Evolutionary conservation across 2,329 filamentous ascomycete species (phyloP), one percentile per base, ranked within the genome.

Genomic region (Fusarium chaquense): DNA sequence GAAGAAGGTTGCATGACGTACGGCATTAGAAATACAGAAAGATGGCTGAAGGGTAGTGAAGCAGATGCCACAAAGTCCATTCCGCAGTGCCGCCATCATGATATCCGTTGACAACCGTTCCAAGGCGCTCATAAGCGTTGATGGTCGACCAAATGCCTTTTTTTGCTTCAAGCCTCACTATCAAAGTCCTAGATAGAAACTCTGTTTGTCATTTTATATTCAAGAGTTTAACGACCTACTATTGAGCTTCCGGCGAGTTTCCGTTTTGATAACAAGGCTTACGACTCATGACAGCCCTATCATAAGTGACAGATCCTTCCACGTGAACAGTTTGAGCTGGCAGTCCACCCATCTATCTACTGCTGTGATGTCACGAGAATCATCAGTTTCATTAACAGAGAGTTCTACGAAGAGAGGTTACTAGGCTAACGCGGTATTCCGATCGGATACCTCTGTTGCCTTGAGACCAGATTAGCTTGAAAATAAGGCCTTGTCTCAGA

Each of bases 81-180:
- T 61, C 62, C 54, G 54, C 61, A n/a, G 6, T 47, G 36, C 54
- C 36, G 38, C 47, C 60, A 56, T 67, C 62, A 53, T 49, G 51
- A 53, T 13, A 28, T 38, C 73, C 70, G 68, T 58, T 43, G 58
- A 15, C 65, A 77, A 65, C 76, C 76, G 75, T 65, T n/a, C 58
- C 44, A 36, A 72, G 67, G 54, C 67, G 61, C 51, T 30, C 26
- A 4, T 33, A 35, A 61, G 55, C 36, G 22, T 44, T 45, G 33
- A 22, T 53, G 36, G 51, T 61, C 44, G 49, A 49, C 38, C 13
- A 59, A 56, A 46, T 61, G 56, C 58, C 55, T 30, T 58, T 54
- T 53, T 43, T 54, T 20, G 35, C 20, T 30, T 41, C 67, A 55
- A 70, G 62, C 63, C 67, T 70, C 54, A 53, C 35, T 56, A 41